Evolutionary conservation across 2,329 filamentous ascomycete genomes (phyloP), one percentile per base, ranked within the genome.

Genomic region (Alternaria ventricosa): DNA sequence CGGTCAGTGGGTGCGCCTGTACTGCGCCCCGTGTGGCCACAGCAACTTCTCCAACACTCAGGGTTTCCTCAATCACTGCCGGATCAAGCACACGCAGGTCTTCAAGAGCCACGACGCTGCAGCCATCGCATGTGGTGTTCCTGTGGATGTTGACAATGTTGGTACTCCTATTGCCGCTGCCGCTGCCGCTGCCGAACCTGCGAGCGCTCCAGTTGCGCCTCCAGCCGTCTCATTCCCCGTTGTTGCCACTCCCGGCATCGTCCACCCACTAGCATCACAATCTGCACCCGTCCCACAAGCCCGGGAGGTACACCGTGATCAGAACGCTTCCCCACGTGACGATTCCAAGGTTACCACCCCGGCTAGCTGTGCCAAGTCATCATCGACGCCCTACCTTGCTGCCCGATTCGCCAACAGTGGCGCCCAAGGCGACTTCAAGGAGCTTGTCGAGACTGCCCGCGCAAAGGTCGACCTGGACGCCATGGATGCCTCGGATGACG

Each of bases 31-130:
- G 79, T 98, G 96, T 80, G 87, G 93, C 54, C 88, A 95, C 67
- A 92, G 93, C 78, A 93, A 97, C 79, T 98, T 98, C 76, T 94
- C 92, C 60, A 98, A 94, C 82, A 96, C 94, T 0, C 96, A 98
- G 80, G 96, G 96, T n/a, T 98, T 98, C 82, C 96, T 99, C 83
- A 99, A 99, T 77, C 96, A 99, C 78, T 98, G 95, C 78, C 93
- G 96, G 61, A 98, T 99, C 73, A 94, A 94, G 25, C 96, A 99
- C 82, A 92, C 91, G 77, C 88, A 93, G 63, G 94, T 96, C 68
- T 98, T 94, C 84, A 95, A 97, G 82, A 97, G 93, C 72, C 96
- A 99, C 75, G 95, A 98, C 79, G 93, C 94, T 75, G 96, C 96
- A 66, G 96, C 95, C 33, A 87, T 94, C 60, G 91, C 92, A 63